Evolutionary conservation across 2,329 filamentous ascomycete species (phyloP), one percentile per base, ranked within the genome.

Genomic region (Trichoderma atroviride): DNA sequence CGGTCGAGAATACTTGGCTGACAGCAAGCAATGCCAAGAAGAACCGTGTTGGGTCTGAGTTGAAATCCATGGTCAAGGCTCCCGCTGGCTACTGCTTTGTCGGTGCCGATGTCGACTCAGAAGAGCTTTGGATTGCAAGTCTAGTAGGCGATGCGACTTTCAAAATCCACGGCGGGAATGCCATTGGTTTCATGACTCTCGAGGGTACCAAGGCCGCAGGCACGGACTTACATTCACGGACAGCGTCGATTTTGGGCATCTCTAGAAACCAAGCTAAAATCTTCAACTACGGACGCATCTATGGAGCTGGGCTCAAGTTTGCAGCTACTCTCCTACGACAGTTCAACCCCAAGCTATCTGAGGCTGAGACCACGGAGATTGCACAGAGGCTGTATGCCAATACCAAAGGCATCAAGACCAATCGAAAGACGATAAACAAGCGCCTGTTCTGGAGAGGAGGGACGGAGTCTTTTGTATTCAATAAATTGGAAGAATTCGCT

Each of bases 221-320:
- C 4, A 99, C 95, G 0, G 95, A 99, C 79, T 82, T 98, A 68
- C 95, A 99, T 80, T 97, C 94, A 7, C 92, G 95, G 37, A 99
- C 96, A 33, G 96, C 96, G 1, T 86, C 87, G 6, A 99, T 99
- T 69, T 81, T 99, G 2, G 95, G 94, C 7, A 99, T 99, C 71
- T 96, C 93, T 2, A 88, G 96, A 71, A 97, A 97, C 75, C 90
- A 97, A 76, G 96, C 96, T 70, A 99, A 99, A 78, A 89, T 99
- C 0, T 99, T 99, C 85, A 99, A 99, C 79, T 99, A 99, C 75
- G 96, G 96, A 9, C 92, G 96, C 52, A 99, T 99, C 60, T 99
- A 99, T 76, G 96, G 96, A n/a, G 96, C 96, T 5, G 96, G 96
- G 0, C 83, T 98, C 62, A 97, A 94, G 74, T 99, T 99, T 77